Evolutionary conservation across 2,329 filamentous ascomycete species (phyloP), one percentile per base, ranked within the genome.

Genomic region (Aspergillus texensis): DNA sequence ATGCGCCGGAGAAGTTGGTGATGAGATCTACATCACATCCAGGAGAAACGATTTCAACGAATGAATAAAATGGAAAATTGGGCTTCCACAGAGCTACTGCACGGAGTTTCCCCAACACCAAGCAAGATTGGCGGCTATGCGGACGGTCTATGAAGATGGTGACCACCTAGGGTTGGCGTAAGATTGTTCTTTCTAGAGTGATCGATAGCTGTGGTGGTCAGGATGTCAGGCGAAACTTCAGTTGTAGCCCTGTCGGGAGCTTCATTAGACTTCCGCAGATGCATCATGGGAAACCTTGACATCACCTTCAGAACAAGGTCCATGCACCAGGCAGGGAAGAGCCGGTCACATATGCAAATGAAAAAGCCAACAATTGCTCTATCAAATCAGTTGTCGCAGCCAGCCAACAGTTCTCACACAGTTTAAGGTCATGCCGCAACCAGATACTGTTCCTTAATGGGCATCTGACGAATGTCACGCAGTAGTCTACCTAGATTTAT

Each of bases 51-150:
- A 55, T 62, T 61, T 64, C 68, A 66, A 67, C 65, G 58, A 62
- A 67, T 63, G 53, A 60, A 52, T 62, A 62, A 50, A 61, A 41
- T 43, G 30, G 60, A 58, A 65, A 65, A 62, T 58, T 50, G 63
- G 60, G 60, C 57, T n/a, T 60, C 57, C 34, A n/a, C 36, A 62
- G 56, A 62, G 60, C 62, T 60, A 65, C 67, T 68, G 55, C 66
- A 66, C 62, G 54, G 57, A 56, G 48, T 57, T 61, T 62, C 62
- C 60, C 67, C 72, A 72, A 71, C 71, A 71, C 59, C 57, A 59
- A 63, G 57, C 60, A 61, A 62, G 57, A 68, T 71, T 71, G 69
- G 70, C 68, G 70, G 69, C 67, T 68, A 70, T 68, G 71, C 69
- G 73, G 69, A 71, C 72, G 69, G 71, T 70, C 60, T 65, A 60